Percentiles rank a stretch among this genome's conserved stretches.
These are phyloP conservation scores for Flueggea neowawraea DNA, from an alignment of 441 rosid species.

Conservation along the genomic window DNA sequence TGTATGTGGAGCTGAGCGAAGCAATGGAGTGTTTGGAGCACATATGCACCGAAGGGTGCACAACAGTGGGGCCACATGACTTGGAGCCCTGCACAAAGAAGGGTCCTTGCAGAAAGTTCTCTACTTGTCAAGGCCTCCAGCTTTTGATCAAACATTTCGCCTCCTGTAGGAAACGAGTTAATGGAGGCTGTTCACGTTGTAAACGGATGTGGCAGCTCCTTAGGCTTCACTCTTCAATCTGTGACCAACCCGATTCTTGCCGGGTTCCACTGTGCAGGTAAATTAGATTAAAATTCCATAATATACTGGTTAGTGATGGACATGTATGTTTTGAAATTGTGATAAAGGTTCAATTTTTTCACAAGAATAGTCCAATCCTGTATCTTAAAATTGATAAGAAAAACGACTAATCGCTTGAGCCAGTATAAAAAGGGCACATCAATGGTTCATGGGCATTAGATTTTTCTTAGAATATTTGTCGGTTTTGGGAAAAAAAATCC, in stretches of 20 bases:
- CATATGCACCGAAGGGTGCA: slow-evolving; percentile 86
- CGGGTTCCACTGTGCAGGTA: slow-evolving; percentile 94
- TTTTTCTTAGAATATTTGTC: too few species aligned
- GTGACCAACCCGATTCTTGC: slow-evolving; percentile 66
- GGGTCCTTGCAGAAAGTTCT: slow-evolving; percentile 55
- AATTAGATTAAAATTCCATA: neutral
- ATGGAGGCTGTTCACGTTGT: slow-evolving; percentile 70
- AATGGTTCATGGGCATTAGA: too few species aligned
- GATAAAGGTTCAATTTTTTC: too few species aligned
- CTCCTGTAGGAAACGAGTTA: slow-evolving; percentile 51
- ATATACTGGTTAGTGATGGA: neutral
- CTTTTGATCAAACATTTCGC: slow-evolving; percentile 72
- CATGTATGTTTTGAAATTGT: too few species aligned
- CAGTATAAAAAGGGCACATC: too few species aligned
- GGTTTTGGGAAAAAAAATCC: too few species aligned
- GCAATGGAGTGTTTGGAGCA: slow-evolving; percentile 91
- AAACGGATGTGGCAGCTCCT: slow-evolving; percentile 93
- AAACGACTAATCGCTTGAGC: too few species aligned
- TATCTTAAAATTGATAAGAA: too few species aligned
- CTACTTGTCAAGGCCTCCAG: slow-evolving; percentile 79
- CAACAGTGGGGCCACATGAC: slow-evolving; percentile 60
- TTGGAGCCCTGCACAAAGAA: slow-evolving; percentile 19
- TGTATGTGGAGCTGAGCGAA: slow-evolving; percentile 66
- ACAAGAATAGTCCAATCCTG: too few species aligned
- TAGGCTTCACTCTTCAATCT: slow-evolving; percentile 74